Evolutionary conservation across 2,329 filamentous ascomycete species (phyloP).

Genomic region (Colletotrichum zoysiae): DNA sequence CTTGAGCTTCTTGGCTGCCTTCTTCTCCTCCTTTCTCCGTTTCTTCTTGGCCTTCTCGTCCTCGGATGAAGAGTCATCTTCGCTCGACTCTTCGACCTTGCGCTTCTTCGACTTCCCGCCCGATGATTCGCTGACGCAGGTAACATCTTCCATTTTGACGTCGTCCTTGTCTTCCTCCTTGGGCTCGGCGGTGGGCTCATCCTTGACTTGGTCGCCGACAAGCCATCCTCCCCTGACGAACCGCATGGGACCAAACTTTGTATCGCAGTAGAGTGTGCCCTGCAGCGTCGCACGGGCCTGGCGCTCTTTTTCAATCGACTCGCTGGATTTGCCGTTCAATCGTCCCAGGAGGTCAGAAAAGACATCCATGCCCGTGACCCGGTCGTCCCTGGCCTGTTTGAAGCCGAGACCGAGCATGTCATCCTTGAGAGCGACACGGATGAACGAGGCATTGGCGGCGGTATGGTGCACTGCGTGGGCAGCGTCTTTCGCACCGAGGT

Average conservation of each 20-base stretch:
- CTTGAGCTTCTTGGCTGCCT: slow-evolving; percentile 49
- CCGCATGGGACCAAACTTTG: slow-evolving; percentile 82
- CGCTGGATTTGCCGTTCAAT: slow-evolving; percentile 87
- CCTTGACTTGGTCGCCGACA: slow-evolving; percentile 68
- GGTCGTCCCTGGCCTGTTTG: slow-evolving; percentile 78
- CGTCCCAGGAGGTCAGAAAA: slow-evolving; percentile 89
- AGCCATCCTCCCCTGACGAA: slow-evolving; percentile 89
- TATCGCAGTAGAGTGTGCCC: slow-evolving; percentile 78
- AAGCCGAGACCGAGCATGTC: slow-evolving; percentile 93
- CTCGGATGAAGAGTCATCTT: slow-evolving; percentile 47
- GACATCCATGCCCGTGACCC: slow-evolving; percentile 86
- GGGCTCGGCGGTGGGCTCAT: slow-evolving; percentile 52
- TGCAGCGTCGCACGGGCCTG: slow-evolving; percentile 76
- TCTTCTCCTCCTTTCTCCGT: slow-evolving; percentile 53
- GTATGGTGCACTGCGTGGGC: slow-evolving; percentile 82
- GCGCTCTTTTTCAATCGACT: slow-evolving; percentile 77
- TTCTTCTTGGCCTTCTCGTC: slow-evolving; percentile 54
- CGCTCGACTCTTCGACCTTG: slow-evolving; percentile 56
- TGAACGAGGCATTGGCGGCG: slow-evolving; percentile 84
- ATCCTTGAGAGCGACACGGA: slow-evolving; percentile 87
- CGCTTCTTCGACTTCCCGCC: slow-evolving; percentile 64
- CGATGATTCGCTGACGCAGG: slow-evolving; percentile 46
- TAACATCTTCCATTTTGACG: slow-evolving; percentile 43
- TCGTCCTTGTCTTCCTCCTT: slow-evolving; percentile 45
- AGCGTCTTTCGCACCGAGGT: slow-evolving; percentile 82